Evolutionary conservation across 202 grass and related monocot species (phyloP).

Genomic region (Panicum hallii): DNA sequence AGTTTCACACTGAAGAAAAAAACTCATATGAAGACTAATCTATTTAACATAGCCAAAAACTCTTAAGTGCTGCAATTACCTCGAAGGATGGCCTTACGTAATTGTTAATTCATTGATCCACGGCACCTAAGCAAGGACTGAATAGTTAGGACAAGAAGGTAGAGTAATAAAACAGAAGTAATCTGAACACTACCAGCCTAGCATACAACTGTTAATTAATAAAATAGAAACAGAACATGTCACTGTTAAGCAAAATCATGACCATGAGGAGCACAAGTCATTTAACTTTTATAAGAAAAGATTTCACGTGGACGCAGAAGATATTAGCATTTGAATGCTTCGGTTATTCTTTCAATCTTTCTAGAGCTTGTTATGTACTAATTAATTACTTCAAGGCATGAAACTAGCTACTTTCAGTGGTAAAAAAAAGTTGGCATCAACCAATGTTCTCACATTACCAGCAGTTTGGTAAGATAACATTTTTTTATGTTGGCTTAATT

Average conservation of each 20-base stretch:
- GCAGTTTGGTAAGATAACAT: conserved; percentile 1
- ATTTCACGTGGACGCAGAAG: conserved; percentile 16
- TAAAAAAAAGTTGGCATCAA: neutral
- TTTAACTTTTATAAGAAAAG: conserved; percentile 1
- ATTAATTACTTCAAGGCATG: neutral
- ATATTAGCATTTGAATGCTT: conserved; percentile 3
- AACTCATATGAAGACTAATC: neutral
- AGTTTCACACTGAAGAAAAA: conserved; percentile 32
- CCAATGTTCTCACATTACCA: neutral
- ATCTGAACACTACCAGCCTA: conserved; percentile 8
- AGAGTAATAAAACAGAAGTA: conserved; percentile 38
- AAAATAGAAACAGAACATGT: conserved; percentile 7
- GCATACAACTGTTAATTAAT: conserved; percentile 30
- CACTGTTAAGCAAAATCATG: conserved; percentile 10
- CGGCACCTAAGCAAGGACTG: conserved; percentile 77
- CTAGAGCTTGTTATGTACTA: no score
- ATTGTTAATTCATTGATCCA: conserved; percentile 89
- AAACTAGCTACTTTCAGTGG: neutral
- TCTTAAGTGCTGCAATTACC: conserved; percentile 40
- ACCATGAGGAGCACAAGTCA: neutral
- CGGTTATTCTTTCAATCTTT: no score
- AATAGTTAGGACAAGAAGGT: conserved; percentile 33
- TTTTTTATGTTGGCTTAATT: neutral
- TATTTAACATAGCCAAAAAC: neutral
- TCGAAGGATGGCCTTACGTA: neutral